Base-by-base conservation (phyloP, 1,139 yeast genomes). In the Kurtzmaniella quercitrusa region DNA sequence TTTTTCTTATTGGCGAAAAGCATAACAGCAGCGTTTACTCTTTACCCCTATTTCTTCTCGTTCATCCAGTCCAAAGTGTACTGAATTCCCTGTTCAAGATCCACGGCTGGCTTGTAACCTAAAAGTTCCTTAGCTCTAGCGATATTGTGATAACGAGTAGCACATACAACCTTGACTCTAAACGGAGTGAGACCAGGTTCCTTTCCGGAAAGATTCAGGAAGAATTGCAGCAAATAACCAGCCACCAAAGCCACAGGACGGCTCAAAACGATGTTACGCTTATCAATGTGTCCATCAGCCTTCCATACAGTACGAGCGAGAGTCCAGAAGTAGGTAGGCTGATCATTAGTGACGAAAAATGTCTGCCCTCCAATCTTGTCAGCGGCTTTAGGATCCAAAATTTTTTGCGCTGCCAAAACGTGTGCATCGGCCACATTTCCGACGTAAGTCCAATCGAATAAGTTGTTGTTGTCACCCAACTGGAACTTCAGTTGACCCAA, bases 361-460 rank as follows among this genome's bases (percentile, higher is more conserved):
- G 87, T 79, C 60, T 93, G 87, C 38, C 98, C 98, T 7, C 88
- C 84, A 22, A 93, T 80, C 33, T 59, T 47, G 1, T 55, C 49
- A 17, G 73, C 67, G 6, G 61, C 49, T 14, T 54, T 46, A 2
- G 76, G 65, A 41, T 74, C 68, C 42, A 88, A 64, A 16, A 91
- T 65, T 62, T 82, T 82, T 53, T 84, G 71, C 2, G 97, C 95
- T 1, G 98, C 98, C 43, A 93, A 70, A 8, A 93, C 89, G 63
- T 94, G 99, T 5, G 97, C 84, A 65, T 89, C 95, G 0, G 98
- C 98, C 18, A 94, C 98, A 62, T 94, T 94, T n/a, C 97, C 98
- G n/a, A 86, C 98, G 56, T 89, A 94, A 0, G 98, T 89, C 85
- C 96, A 89, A 60, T 94, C 99, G 57, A 93, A 94, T 46, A 94